A percentile compares a stretch with the other conserved stretches of the same genome.
phyloP scores from a whole-genome alignment of 2,329 filamentous ascomycete genomes.

The Colletotrichum sublineola region DNA sequence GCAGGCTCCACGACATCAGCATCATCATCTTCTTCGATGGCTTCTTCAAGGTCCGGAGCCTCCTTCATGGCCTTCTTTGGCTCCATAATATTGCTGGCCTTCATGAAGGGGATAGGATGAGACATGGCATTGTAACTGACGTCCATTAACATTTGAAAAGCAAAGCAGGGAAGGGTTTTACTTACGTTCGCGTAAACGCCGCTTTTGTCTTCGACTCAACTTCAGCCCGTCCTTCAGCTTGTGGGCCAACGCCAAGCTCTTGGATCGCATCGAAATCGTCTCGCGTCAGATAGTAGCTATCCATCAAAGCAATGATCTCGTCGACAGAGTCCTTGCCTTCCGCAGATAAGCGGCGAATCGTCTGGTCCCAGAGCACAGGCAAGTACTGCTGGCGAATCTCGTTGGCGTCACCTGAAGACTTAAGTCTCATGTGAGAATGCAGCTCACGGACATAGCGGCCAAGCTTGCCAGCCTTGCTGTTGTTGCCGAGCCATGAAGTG shows the following conservation, averaged over 20 bases:
- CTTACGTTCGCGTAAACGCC: conserved; percentile 88
- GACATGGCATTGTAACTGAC: conserved; percentile 84
- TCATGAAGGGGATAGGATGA: conserved; percentile 96
- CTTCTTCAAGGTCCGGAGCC: conserved; percentile 94
- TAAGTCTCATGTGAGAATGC: conserved; percentile 95
- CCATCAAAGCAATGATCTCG: conserved; percentile 94
- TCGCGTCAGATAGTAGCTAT: conserved; percentile 93
- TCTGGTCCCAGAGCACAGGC: conserved; percentile 85
- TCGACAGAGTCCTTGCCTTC: conserved; percentile 87
- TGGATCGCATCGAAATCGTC: conserved; percentile 95
- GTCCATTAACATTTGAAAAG: conserved; percentile 39
- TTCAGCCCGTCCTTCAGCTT: conserved; percentile 80
- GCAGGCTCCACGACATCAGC: conserved; percentile 70
- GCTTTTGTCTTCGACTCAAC: conserved; percentile 90
- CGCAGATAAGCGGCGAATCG: conserved; percentile 78
- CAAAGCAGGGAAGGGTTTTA: conserved; percentile 44
- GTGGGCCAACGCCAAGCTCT: conserved; percentile 89
- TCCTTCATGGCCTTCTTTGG: conserved; percentile 80
- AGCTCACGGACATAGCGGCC: conserved; percentile 90
- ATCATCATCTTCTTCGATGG: conserved; percentile 91
- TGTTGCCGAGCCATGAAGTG: conserved; percentile 94
- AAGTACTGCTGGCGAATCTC: conserved; percentile 96
- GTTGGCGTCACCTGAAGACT: conserved; percentile 89
- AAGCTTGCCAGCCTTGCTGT: conserved; percentile 86
- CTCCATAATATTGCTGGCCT: conserved; percentile 81